phyloP scores from a whole-genome alignment of 2,329 filamentous ascomycete genomes.

The Raffaelea albimanens region DNA sequence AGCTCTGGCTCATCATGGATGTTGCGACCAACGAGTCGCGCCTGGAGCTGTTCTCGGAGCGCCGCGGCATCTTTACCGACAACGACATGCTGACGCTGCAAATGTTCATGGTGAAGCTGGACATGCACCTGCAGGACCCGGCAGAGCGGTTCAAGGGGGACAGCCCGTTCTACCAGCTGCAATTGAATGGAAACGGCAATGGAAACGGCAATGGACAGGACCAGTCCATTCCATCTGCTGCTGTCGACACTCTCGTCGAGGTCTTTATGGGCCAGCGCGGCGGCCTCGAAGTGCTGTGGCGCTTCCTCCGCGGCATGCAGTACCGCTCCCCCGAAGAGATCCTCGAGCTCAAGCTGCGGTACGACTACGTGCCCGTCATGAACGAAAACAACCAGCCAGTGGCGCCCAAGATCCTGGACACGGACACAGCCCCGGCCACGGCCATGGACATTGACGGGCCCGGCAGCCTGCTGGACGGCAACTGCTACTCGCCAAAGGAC shows the following conservation, averaged over 20 bases:
- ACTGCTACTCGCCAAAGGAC: neutral
- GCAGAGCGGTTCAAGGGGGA: no score
- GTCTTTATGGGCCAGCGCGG: conserved; percentile 50
- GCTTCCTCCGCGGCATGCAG: conserved; percentile 47
- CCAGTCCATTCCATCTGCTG: no score
- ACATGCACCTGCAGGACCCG: conserved; percentile 60
- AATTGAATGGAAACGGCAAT: neutral
- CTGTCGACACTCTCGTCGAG: conserved; percentile 30
- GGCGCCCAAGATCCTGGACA: no score
- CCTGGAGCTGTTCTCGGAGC: conserved; percentile 36
- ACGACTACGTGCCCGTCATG: conserved; percentile 33
- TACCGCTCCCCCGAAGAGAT: conserved; percentile 40
- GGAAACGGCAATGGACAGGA: no score
- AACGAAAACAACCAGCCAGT: no score
- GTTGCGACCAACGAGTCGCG: conserved; percentile 20
- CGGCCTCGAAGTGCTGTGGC: conserved; percentile 44
- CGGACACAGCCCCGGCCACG: neutral
- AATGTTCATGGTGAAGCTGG: conserved; percentile 62
- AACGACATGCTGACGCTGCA: conserved; percentile 51
- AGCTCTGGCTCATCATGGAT: conserved; percentile 47
- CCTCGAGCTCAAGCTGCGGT: conserved; percentile 47
- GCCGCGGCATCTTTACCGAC: conserved; percentile 42
- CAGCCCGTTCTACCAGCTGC: neutral
- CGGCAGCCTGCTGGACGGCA: neutral
- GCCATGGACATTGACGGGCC: no score